Base-by-base conservation (phyloP, 495 filamentous ascomycete genomes). In the Penicillium fimorum region DNA sequence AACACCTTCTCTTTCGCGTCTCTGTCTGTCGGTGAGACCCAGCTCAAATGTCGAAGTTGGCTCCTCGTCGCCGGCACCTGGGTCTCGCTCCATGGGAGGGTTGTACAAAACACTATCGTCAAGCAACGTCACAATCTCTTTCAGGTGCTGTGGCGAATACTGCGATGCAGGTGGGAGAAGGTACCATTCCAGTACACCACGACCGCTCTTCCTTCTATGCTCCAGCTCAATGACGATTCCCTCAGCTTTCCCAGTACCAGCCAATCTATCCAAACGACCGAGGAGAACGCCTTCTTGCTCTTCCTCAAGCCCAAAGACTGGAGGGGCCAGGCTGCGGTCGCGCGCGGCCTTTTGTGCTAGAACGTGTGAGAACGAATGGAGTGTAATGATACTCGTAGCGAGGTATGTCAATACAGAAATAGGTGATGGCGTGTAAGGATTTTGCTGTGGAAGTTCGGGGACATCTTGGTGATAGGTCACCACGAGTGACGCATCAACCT, bases 21-120 rank as follows among this genome's bases (percentile, higher is more conserved):
- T 81, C 76, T 98, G 93, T 72, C 90, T 88, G 56, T 92, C 91
- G n/a, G 92, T 97, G 50, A 98, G 71, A 6, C 87, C 85, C 20
- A 97, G 71, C 57, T 89, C 86, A 64, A 98, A 98, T 13, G 93
- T 95, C 7, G 84, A 80, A 35, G 79, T 78, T 11, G 79, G 84
- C n/a, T 79, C 83, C 17, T 77, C 82, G 3, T 72, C 74, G 3
- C 63, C 76, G 5, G 56, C 64, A 7, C 15, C 66, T 13, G 44
- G 64, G 50, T 62, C 64, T 30, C 50, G 56, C 41, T 71, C 75
- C 64, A 77, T 70, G 1, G 76, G 74, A 8, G 79, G 64, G 13
- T 78, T 76, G 69, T 87, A 94, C 29, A 81, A 64, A 4, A 88
- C 85, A 69, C 95, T 88, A 55, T 96, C 91, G 40, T 88, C 85